Conservation (phyloP, 2,329 filamentous ascomycete genomes). For the Aspergillus fumigatiaffinis region DNA sequence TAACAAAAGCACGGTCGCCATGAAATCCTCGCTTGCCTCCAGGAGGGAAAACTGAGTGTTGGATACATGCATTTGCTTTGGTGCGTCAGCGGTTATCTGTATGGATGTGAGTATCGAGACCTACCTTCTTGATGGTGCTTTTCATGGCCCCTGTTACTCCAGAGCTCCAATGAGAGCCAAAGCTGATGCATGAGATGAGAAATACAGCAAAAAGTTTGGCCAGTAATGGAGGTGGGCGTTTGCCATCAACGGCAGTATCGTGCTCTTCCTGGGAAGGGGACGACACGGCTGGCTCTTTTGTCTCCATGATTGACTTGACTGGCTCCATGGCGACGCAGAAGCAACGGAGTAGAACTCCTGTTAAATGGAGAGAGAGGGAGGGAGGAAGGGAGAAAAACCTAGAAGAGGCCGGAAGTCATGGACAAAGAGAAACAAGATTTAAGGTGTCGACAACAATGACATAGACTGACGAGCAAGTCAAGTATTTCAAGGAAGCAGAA, state of each 20-base stretch:
- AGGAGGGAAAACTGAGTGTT: constrained; percentile 59
- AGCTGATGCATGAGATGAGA: constrained; percentile 47
- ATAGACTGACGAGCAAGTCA: neutral
- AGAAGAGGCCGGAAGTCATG: neutral
- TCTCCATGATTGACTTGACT: neutral
- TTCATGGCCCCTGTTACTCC: constrained; percentile 61
- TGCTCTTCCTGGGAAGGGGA: neutral
- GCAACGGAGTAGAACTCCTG: neutral
- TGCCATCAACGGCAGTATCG: constrained; percentile 9
- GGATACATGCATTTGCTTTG: constrained; percentile 51
- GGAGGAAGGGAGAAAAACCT: neutral
- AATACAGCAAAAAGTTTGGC: constrained; percentile 45
- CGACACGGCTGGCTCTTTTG: neutral
- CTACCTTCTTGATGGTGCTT: constrained; percentile 55
- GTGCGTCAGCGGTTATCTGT: neutral
- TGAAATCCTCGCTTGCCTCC: constrained; percentile 60
- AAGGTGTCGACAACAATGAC: neutral
- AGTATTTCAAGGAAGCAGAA: neutral
- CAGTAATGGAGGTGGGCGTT: constrained; percentile 22
- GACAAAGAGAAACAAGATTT: neutral
- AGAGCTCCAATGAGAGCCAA: constrained; percentile 58
- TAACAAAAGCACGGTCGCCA: constrained; percentile 55
- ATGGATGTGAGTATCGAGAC: constrained; percentile 2
- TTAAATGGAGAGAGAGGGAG: neutral
- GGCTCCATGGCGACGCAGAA: neutral